Conservation (phyloP, 345 rosid genomes). For the Limnanthes douglasii region DNA sequence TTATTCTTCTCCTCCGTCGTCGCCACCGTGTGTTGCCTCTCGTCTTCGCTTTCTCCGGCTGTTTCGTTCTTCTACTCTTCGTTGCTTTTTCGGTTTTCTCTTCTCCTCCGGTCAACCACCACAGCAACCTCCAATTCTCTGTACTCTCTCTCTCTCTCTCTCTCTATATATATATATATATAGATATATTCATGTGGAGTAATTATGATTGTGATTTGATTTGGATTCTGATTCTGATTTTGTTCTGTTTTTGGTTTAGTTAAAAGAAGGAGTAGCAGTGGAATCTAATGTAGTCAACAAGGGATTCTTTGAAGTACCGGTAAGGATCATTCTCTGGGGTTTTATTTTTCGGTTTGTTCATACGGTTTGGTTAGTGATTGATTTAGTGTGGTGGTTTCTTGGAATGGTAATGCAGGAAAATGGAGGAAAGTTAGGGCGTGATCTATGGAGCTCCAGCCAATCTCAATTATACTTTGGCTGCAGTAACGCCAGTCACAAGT, state of each 20-base stretch:
- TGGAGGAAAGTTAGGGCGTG: constrained; percentile 31
- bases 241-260: constrained; percentile 12
- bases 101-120: constrained; percentile 31
- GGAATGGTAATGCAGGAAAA: constrained; percentile 17
- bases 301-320: constrained; percentile 39
- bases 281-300: constrained; percentile 11
- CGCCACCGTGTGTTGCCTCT: constrained; percentile 45
- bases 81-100: constrained; percentile 26
- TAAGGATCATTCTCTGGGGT: constrained; percentile 8
- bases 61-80: constrained; percentile 38
- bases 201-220: neutral
- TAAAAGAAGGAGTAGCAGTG: constrained; percentile 9
- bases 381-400: neutral
- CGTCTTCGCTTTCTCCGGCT: constrained; percentile 40
- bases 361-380: neutral
- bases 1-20: constrained; percentile 35
- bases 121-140: constrained; percentile 11
- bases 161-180: neutral
- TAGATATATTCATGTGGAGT: neutral
- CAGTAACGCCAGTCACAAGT: constrained; percentile 46
- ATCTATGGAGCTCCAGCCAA: constrained; percentile 51
- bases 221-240: neutral
- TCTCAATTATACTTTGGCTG: constrained; percentile 61
- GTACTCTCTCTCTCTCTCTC: constrained; percentile 7
- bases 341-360: neutral